phyloP scores from a whole-genome alignment of 208 protist genomes.

The Acanthamoeba castellanii region DNA sequence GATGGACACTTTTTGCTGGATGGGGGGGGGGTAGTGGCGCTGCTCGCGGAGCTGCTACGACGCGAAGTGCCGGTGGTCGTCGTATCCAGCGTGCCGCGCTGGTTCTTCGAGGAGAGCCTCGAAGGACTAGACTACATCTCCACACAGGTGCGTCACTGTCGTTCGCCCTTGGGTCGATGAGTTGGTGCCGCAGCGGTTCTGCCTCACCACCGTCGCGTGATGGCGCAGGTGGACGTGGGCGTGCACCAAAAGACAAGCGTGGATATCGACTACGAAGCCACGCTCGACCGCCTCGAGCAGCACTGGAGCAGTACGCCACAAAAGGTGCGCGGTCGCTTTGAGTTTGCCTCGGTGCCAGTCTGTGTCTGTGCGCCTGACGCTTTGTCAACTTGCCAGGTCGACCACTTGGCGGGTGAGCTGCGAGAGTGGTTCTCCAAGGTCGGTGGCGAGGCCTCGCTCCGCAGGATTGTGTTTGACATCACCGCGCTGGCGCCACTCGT shows the following conservation, averaged over 20 bases:
- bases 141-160: neutral
- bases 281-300: constrained; percentile 10
- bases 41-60: constrained; percentile 14
- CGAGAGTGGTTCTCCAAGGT: neutral
- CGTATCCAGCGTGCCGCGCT: neutral
- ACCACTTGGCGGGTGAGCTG: neutral
- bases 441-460: neutral
- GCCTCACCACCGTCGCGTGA: neutral
- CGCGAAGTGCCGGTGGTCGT: neutral
- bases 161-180: neutral
- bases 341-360: neutral
- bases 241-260: constrained; percentile 41
- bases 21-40: neutral
- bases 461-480: constrained; percentile 15
- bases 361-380: neutral
- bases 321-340: neutral
- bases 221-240: neutral
- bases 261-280: constrained; percentile 33
- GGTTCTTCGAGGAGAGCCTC: constrained; percentile 52
- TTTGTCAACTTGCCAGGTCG: neutral
- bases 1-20: neutral
- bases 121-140: neutral
- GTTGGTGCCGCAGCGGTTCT: neutral
- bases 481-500: constrained; percentile 5
- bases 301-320: neutral